phyloP scores from a whole-genome alignment of 1,139 yeast species.

The Diutina pseudorugosa region DNA sequence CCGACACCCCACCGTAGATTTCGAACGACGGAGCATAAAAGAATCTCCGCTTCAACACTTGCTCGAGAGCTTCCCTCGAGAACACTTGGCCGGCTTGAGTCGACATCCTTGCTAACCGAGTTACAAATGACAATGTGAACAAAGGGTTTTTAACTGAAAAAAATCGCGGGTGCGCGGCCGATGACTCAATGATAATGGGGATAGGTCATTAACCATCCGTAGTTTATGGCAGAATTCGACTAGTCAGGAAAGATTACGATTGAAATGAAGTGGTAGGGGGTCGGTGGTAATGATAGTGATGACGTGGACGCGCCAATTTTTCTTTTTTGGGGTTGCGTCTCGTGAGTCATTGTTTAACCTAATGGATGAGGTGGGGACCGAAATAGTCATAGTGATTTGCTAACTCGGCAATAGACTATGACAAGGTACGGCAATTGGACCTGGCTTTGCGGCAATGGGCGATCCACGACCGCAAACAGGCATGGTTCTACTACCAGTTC shows the following conservation, averaged over 20 bases:
- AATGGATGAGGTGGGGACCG: no score
- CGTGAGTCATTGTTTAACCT: not conserved
- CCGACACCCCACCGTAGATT: conserved; percentile 96
- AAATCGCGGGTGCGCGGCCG: not conserved
- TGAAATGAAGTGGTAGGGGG: no score
- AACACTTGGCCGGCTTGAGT: conserved; percentile 32
- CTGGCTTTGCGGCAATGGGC: no score
- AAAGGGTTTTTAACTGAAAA: not conserved
- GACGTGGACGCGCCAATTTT: not conserved
- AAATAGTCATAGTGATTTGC: no score
- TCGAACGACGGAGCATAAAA: conserved; percentile 97
- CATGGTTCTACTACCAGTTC: no score
- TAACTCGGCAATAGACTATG: no score
- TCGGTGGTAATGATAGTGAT: no score
- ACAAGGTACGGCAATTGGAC: no score
- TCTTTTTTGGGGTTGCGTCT: not conserved
- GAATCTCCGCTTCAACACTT: conserved; percentile 87
- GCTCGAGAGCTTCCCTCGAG: conserved; percentile 79
- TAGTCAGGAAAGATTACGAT: no score
- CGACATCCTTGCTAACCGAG: conserved; percentile 16
- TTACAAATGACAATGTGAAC: not conserved
- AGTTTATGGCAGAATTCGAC: no score
- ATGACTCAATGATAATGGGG: not conserved
- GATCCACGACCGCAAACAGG: no score
- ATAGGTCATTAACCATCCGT: no score